Evolutionary conservation across 768 basidiomycete species (phyloP), one percentile per base, ranked within the genome.

Genomic region (Lentinula sp.): DNA sequence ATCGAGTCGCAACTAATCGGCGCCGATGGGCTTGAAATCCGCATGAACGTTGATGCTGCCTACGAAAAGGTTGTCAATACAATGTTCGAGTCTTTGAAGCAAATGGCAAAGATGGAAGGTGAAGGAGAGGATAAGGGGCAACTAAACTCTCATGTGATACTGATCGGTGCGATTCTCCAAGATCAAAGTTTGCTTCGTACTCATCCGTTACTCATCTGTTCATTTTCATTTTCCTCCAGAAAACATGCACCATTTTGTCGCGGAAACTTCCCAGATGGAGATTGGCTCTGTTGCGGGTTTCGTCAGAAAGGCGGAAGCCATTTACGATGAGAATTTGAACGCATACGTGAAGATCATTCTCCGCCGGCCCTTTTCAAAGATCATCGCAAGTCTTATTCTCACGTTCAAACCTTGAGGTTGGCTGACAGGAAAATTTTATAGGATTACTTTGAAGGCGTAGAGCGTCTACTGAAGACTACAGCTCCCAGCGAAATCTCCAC

Each of bases 41-140:
- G 95, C 35, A 75, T 75, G 8, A 83, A 75, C 52, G 90, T 97
- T 37, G 89, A 98, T 68, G 74, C 78, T 4, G 88, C 91, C 0
- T 97, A 98, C 69, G 94, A 95, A 70, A 85, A 80, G 66, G 91
- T 98, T 46, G 89, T 94, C 40, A 86, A 89, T 63, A 79, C 87
- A 46, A 97, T 98, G 84, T 95, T 98, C 68, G 95, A 93, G 49
- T 89, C 86, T 13, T 72, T 98, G 63, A 95, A 94, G 73, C 94
- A 95, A 63, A 93, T 98, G 84, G 96, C 95, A 10, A 98, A 97
- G 72, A 76, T 96, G 80, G 90, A 95, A 60, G 91, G 93, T 0
- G 93, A 92, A 60, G 90, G 85, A 0, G 96, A 98, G 69, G 95
- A 95, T 72, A 98, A 98, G 73, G 95, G 95, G 0, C 94, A 96